phyloP scores from a whole-genome alignment of 306 rosid species.

The Lathyrus oleraceus region DNA sequence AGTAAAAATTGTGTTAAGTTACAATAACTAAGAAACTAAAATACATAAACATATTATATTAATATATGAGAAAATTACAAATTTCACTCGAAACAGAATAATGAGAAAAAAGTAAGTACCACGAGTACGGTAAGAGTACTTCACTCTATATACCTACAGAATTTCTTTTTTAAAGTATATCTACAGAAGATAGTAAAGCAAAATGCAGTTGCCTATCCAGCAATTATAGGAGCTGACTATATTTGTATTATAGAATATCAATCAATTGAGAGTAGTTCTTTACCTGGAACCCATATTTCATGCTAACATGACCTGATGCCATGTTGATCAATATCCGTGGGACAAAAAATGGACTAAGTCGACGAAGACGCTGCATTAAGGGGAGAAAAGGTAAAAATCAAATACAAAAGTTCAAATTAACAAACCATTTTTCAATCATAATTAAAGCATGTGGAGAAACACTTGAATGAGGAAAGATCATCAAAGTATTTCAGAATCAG shows the following conservation, averaged over 20 bases:
- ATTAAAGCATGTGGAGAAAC: constrained; percentile 22
- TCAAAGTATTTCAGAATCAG: constrained; percentile 1
- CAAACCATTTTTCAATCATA: constrained; percentile 23
- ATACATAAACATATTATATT: too few relatives aligned
- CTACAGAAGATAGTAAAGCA: not conserved
- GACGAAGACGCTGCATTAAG: constrained; percentile 71
- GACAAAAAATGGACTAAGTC: constrained; percentile 95
- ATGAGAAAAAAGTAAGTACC: too few relatives aligned
- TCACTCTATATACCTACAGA: not conserved
- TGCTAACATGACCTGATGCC: constrained; percentile 99
- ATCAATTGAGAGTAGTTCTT: constrained; percentile 20
- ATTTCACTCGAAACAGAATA: too few relatives aligned
- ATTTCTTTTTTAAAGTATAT: not conserved
- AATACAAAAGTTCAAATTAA: constrained; percentile 17
- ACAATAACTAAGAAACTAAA: too few relatives aligned
- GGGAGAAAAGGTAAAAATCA: constrained; percentile 16
- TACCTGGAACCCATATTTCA: constrained; percentile 97
- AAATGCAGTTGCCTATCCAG: constrained; percentile 11
- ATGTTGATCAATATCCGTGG: constrained; percentile 91
- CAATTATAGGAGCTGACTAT: constrained; percentile 26
- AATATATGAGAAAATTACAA: too few relatives aligned
- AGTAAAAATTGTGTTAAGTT: too few relatives aligned
- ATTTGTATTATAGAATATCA: constrained; percentile 27
- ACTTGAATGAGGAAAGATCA: constrained; percentile 12
- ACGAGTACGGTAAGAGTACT: too few relatives aligned